These are phyloP conservation scores for Amaranthus cruentus DNA, from an alignment of 148 eudicot genomes.

Conservation along the genomic window DNA sequence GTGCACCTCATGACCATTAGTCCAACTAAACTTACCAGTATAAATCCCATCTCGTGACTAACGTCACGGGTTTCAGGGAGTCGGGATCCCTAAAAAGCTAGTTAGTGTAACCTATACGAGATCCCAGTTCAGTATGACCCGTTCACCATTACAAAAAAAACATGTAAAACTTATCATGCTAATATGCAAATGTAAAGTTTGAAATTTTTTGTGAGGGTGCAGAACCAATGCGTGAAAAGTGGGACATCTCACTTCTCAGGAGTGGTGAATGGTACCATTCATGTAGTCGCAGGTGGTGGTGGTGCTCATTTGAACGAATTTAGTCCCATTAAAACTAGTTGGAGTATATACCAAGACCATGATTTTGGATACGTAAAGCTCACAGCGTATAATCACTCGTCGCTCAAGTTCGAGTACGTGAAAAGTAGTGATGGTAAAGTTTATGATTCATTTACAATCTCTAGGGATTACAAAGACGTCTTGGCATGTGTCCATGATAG, in stretches of 20 bases:
- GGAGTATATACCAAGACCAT: slow-evolving; percentile 62
- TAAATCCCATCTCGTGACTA: not conserved
- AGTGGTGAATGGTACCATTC: slow-evolving; percentile 74
- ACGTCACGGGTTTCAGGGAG: not conserved
- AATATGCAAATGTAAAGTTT: no score
- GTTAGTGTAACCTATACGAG: not conserved
- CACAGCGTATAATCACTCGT: slow-evolving; percentile 72
- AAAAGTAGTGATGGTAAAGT: slow-evolving; percentile 32
- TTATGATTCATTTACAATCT: slow-evolving; percentile 29
- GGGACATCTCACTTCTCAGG: slow-evolving; percentile 64
- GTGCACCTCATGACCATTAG: not conserved
- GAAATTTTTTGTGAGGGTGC: slow-evolving; percentile 1
- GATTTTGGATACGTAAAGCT: slow-evolving; percentile 76
- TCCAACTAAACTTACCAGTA: not conserved
- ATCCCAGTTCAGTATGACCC: no score
- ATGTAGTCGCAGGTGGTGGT: slow-evolving; percentile 74
- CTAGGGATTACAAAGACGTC: slow-evolving; percentile 24
- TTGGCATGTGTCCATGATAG: slow-evolving; percentile 30
- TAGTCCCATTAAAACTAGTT: slow-evolving; percentile 36
- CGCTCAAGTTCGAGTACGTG: slow-evolving; percentile 71
- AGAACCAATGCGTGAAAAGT: slow-evolving; percentile 62
- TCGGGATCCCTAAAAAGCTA: not conserved
- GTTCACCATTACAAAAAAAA: no score
- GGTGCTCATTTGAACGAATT: slow-evolving; percentile 60
- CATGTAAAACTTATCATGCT: no score